phyloP scores from a whole-genome alignment of 768 basidiomycete genomes.

The Mycena maculata region DNA sequence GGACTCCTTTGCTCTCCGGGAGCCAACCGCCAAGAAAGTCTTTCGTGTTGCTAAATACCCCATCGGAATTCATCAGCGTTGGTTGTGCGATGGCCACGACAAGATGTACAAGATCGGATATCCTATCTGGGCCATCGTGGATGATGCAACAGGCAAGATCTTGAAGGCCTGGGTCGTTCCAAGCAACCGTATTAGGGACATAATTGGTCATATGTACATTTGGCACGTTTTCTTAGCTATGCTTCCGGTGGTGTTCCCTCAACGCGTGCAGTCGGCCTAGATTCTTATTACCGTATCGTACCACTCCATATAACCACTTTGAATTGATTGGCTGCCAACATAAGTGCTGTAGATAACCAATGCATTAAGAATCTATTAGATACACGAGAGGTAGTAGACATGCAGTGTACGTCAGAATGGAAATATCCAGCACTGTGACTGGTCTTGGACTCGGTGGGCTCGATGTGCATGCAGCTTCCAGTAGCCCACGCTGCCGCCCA shows the following conservation, averaged over 20 bases:
- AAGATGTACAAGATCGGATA: slow-evolving; percentile 55
- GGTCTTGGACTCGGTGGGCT: too few relatives aligned
- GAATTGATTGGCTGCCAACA: too few relatives aligned
- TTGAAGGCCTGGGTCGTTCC: slow-evolving; percentile 52
- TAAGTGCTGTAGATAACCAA: too few relatives aligned
- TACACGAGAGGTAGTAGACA: too few relatives aligned
- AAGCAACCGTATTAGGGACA: slow-evolving; percentile 44
- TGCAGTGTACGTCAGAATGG: too few relatives aligned
- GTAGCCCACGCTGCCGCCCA: too few relatives aligned
- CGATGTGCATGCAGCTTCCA: too few relatives aligned
- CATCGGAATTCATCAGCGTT: slow-evolving; percentile 50
- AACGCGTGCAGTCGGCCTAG: background rate
- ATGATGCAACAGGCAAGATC: slow-evolving; percentile 46
- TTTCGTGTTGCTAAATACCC: slow-evolving; percentile 39
- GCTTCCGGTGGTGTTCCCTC: slow-evolving; percentile 24
- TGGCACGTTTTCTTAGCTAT: slow-evolving; percentile 13
- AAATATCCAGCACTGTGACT: too few relatives aligned
- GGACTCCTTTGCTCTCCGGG: slow-evolving; percentile 42
- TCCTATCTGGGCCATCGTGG: slow-evolving; percentile 50
- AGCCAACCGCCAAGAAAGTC: slow-evolving; percentile 46
- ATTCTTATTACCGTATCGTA: too few relatives aligned
- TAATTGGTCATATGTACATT: slow-evolving; percentile 46
- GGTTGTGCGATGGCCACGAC: slow-evolving; percentile 54
- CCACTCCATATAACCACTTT: too few relatives aligned
- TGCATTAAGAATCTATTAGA: too few relatives aligned